A percentile compares a stretch with the other conserved stretches of the same genome.
These are phyloP conservation scores for Fusarium incarnatum DNA, from an alignment of 2,329 filamentous ascomycete genomes.

Conservation along the genomic window DNA sequence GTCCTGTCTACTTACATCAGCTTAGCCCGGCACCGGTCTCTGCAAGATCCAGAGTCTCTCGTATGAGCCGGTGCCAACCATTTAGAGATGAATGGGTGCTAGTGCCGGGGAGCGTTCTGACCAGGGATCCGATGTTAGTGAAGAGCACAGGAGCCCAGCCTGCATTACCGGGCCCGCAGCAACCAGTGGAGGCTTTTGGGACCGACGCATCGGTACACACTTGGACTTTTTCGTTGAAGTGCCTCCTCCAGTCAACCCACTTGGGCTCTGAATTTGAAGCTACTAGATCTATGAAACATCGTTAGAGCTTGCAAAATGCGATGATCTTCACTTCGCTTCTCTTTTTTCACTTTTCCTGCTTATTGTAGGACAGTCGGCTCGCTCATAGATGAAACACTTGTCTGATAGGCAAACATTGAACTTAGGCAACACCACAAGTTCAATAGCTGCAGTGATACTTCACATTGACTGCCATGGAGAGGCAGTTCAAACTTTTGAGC, in stretches of 20 bases:
- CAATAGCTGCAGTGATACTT: not conserved
- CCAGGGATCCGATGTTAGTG: not conserved
- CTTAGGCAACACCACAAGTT: not conserved
- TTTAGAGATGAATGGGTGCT: not conserved
- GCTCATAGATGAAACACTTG: not conserved
- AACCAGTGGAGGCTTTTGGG: not conserved
- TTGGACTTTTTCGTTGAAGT: not conserved
- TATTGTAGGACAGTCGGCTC: not conserved
- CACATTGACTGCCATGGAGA: not conserved
- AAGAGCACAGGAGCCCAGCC: not conserved
- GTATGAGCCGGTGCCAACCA: not conserved
- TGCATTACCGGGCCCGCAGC: not conserved
- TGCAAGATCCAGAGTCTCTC: not conserved
- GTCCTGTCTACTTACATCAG: not conserved
- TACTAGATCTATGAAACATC: not conserved
- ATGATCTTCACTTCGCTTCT: not conserved
- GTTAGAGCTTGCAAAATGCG: not conserved
- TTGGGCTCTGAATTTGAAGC: not conserved
- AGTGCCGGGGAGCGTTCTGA: not conserved
- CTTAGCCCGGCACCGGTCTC: not conserved
- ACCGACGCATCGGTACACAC: not conserved
- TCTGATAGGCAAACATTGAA: not conserved
- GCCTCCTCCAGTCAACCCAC: not conserved
- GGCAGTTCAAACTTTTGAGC: not conserved
- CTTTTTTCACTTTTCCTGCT: not conserved